These are phyloP conservation scores for Bolboschoenoplectus hybrid DNA, from an alignment of 202 grass and related monocot species.

Conservation along the genomic window DNA sequence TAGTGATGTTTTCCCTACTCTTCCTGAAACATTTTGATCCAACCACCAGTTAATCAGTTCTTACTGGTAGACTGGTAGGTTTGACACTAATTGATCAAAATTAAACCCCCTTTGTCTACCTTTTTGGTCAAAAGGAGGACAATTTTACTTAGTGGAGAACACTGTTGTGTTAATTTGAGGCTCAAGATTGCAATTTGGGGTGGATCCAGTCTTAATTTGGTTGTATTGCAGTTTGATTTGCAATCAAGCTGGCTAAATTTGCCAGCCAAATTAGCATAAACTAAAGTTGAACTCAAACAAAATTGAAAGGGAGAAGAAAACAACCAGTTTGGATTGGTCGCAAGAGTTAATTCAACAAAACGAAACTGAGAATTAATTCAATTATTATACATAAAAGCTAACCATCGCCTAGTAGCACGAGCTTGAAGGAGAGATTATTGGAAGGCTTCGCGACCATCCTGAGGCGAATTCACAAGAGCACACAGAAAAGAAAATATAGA, in stretches of 20 bases:
- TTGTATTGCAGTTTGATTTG: not conserved
- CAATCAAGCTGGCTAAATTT: not conserved
- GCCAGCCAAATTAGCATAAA: slow-evolving; percentile 24
- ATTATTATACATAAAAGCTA: not conserved
- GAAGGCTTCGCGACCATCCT: slow-evolving; percentile 47
- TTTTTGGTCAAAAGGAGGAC: not conserved
- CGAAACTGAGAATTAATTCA: not conserved
- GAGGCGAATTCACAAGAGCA: not conserved
- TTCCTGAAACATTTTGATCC: slow-evolving; percentile 41
- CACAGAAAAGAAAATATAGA: not conserved
- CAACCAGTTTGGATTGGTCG: not conserved
- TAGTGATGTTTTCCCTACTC: slow-evolving; percentile 87
- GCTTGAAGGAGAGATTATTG: slow-evolving; percentile 56
- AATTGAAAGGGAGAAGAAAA: not conserved
- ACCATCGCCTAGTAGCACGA: slow-evolving; percentile 76
- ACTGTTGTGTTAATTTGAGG: not conserved
- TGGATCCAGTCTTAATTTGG: not conserved
- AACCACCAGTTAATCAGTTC: not conserved
- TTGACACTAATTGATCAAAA: slow-evolving; percentile 16
- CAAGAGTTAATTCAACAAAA: not conserved
- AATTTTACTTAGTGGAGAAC: not conserved
- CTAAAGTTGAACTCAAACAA: not conserved
- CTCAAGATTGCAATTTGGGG: not conserved
- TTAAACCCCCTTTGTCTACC: not conserved
- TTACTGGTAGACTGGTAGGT: not conserved